These are phyloP conservation scores for Marchantia paleacea DNA, from an alignment of 225 moss, liverwort and hornwort genomes.

Conservation along the genomic window DNA sequence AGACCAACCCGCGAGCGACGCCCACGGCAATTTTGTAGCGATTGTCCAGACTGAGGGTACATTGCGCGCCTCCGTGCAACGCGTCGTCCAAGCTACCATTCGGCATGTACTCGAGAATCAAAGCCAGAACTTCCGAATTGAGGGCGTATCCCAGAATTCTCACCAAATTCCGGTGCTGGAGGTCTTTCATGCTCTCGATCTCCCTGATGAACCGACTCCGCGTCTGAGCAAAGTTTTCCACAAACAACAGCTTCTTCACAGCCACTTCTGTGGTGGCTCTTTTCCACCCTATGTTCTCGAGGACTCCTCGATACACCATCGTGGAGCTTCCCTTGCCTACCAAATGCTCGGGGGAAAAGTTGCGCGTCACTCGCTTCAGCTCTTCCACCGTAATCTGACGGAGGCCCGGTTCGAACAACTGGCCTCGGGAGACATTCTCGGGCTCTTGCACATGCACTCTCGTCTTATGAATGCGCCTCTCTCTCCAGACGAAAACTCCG, in stretches of 20 bases:
- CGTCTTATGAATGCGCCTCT: background rate
- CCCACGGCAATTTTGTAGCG: conserved; percentile 24
- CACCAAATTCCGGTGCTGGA: conserved; percentile 26
- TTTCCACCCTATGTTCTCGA: conserved; percentile 1
- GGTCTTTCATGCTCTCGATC: background rate
- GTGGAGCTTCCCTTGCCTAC: background rate
- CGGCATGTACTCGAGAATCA: conserved; percentile 34
- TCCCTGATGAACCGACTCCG: background rate
- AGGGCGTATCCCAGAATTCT: conserved; percentile 16
- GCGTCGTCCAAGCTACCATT: conserved; percentile 12
- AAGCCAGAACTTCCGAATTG: conserved; percentile 10
- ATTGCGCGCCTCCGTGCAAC: background rate
- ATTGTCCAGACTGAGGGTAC: background rate
- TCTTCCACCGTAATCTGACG: background rate
- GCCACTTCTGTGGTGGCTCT: background rate
- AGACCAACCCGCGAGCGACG: conserved; percentile 21
- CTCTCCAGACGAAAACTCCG: background rate
- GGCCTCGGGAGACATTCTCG: background rate
- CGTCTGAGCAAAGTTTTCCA: background rate
- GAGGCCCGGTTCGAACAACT: background rate
- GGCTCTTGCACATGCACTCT: background rate
- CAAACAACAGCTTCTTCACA: background rate
- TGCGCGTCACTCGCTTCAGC: background rate
- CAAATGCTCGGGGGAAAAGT: background rate
- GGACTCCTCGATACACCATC: background rate